Base-by-base conservation (phyloP, 768 basidiomycete genomes). In the Collybia mongolica region DNA sequence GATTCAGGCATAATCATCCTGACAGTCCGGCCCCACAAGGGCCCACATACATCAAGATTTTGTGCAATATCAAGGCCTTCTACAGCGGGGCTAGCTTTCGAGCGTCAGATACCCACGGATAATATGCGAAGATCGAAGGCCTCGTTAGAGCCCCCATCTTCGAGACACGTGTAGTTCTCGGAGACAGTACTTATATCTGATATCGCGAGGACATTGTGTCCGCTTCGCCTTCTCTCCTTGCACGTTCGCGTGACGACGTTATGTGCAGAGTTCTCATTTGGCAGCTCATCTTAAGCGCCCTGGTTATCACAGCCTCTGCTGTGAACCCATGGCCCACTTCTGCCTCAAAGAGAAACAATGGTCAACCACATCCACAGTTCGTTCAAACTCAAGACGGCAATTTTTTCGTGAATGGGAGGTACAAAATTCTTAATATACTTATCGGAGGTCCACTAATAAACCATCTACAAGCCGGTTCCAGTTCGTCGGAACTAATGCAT, bases 391-490 rank as follows among this genome's bases (percentile, higher is more conserved):
- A 71, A 29, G 71, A 73, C 50, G 60, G 68, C n/a, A 69, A 74
- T 24, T 83, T 86, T 56, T 55, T 64, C 18, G 71, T 81, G 39
- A 83, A 85, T 49, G 82, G 82, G 59, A 79, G 72, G 84, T 77
- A 50, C 37, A 64, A 58, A 29, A 1, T 32, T 5, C 1, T 2
- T 1, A 12, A 15, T 19, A 32, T 12, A 41, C 39, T 43, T 36
- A 46, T 40, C 44, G 29, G 12, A 22, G 17, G 19, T 24, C 41
- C 50, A 32, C 14, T 32, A 23, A 28, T 50, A 23, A 35, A 44
- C 44, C 1, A 18, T 39, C 39, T 23, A 24, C 39, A 48, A 71
- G 71, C 32, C 48, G 46, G 5, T 64, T 69, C 51, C 51, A 59
- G 1, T 65, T 67, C 43, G 56, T 67, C 50, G 70, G 83, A 14